Conservation (phyloP, 2,329 filamentous ascomycete genomes). For the Aspergillaceae sp. region DNA sequence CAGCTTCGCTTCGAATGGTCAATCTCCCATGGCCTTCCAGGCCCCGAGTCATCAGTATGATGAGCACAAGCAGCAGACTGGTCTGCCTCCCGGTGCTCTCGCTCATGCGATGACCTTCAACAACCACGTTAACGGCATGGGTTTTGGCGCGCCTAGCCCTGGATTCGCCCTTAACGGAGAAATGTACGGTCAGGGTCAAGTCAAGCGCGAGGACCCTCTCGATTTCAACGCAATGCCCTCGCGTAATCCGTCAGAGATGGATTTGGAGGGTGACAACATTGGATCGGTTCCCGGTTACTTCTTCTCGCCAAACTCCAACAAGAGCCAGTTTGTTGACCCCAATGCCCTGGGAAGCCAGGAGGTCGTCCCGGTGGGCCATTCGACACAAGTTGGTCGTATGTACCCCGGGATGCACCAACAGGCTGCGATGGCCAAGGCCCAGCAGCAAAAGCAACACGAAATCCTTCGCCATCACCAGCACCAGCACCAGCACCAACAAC, state of each 20-base stretch:
- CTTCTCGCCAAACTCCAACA: constrained; percentile 43
- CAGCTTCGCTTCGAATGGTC: constrained; percentile 28
- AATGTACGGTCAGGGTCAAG: constrained; percentile 38
- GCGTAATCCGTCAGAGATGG: constrained; percentile 49
- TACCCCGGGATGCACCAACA: constrained; percentile 93
- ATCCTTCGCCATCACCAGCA: constrained; percentile 50
- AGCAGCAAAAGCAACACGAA: constrained; percentile 56
- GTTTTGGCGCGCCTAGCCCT: constrained; percentile 27
- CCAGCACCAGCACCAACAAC: constrained; percentile 50
- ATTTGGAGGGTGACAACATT: constrained; percentile 62
- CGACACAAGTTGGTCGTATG: constrained; percentile 59
- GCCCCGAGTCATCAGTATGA: constrained; percentile 93
- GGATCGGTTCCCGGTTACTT: constrained; percentile 55
- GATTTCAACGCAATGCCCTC: constrained; percentile 61
- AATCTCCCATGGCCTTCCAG: constrained; percentile 52
- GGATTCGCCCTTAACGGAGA: constrained; percentile 48
- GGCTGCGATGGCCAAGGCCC: constrained; percentile 67
- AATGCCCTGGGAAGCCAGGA: constrained; percentile 60
- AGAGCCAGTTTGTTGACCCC: constrained; percentile 60
- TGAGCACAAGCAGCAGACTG: constrained; percentile 90
- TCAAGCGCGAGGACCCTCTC: constrained; percentile 41
- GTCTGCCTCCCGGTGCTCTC: constrained; percentile 75
- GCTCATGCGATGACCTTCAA: constrained; percentile 73
- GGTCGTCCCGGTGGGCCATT: constrained; percentile 42
- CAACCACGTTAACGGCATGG: constrained; percentile 49